Evolutionary conservation across 768 basidiomycete species (phyloP).

Genomic region (Crepidotus variabilis): DNA sequence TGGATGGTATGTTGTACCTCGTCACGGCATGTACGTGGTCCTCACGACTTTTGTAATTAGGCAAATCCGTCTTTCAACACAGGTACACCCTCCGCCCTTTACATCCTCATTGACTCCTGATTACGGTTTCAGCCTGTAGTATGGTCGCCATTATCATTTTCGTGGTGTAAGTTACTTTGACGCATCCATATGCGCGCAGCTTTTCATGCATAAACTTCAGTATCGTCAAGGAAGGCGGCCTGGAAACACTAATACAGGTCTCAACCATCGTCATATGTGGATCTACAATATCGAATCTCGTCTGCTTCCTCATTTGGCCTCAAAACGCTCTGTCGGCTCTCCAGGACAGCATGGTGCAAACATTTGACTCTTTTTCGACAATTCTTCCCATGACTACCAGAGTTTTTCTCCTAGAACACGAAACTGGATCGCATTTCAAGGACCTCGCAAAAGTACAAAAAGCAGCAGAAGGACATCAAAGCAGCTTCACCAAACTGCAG

Average conservation of each 20-base stretch:
- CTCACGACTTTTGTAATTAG: constrained; percentile 20
- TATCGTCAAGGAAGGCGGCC: constrained; percentile 86
- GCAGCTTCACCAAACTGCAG: constrained; percentile 86
- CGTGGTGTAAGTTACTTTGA: constrained; percentile 53
- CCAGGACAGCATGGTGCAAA: constrained; percentile 80
- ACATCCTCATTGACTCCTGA: background rate
- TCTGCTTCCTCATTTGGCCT: constrained; percentile 84
- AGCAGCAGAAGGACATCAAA: constrained; percentile 83
- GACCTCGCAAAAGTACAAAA: constrained; percentile 65
- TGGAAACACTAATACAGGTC: constrained; percentile 69
- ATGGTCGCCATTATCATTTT: constrained; percentile 85
- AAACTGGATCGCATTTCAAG: constrained; percentile 42
- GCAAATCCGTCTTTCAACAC: constrained; percentile 85
- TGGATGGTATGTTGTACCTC: constrained; percentile 58
- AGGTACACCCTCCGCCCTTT: constrained; percentile 36
- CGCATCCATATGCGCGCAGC: background rate
- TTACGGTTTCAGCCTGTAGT: constrained; percentile 56
- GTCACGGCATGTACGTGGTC: background rate
- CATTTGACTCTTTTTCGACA: constrained; percentile 85
- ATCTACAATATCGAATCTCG: constrained; percentile 70
- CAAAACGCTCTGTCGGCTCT: constrained; percentile 81
- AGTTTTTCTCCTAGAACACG: constrained; percentile 81
- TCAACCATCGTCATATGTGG: constrained; percentile 78
- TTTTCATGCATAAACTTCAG: constrained; percentile 30
- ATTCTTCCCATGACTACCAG: constrained; percentile 77